phyloP scores from a whole-genome alignment of 805 yeast genomes.

The Saturnispora halmiae region DNA sequence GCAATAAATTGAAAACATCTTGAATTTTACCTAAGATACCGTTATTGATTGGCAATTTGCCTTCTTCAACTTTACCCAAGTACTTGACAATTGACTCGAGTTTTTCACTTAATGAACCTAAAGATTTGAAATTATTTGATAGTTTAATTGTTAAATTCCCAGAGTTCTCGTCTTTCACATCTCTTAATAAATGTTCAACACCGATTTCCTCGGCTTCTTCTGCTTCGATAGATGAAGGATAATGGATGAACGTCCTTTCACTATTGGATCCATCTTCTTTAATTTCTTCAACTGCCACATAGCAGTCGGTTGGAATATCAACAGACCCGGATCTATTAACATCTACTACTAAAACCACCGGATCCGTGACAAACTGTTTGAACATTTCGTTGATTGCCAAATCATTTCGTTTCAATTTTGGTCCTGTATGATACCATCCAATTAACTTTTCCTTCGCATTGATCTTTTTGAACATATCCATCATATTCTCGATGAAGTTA shows the following conservation, averaged over 20 bases:
- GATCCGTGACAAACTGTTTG: conserved; percentile 71
- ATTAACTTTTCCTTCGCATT: conserved; percentile 92
- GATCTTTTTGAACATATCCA: conserved; percentile 94
- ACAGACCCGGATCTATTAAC: conserved; percentile 70
- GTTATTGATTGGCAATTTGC: conserved; percentile 79
- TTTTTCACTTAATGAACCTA: conserved; percentile 76
- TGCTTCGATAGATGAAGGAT: conserved; percentile 88
- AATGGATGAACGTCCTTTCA: conserved; percentile 85
- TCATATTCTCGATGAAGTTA: conserved; percentile 91
- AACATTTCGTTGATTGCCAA: conserved; percentile 84
- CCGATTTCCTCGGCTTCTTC: conserved; percentile 99
- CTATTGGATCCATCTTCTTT: conserved; percentile 93
- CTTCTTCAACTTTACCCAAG: conserved; percentile 60
- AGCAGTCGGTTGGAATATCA: conserved; percentile 94
- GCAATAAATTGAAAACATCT: conserved; percentile 87
- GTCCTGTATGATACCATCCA: conserved; percentile 99
- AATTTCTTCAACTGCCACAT: conserved; percentile 87
- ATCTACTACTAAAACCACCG: conserved; percentile 82
- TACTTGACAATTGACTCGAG: conserved; percentile 70
- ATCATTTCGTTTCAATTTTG: conserved; percentile 81
- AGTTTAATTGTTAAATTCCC: conserved; percentile 82
- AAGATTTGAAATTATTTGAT: conserved; percentile 81
- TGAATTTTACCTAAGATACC: conserved; percentile 86
- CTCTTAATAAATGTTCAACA: conserved; percentile 91
- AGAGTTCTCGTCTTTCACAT: conserved; percentile 92